These are phyloP conservation scores for Lasiosphaeria miniovina DNA, from an alignment of 495 filamentous ascomycete genomes.

Conservation along the genomic window DNA sequence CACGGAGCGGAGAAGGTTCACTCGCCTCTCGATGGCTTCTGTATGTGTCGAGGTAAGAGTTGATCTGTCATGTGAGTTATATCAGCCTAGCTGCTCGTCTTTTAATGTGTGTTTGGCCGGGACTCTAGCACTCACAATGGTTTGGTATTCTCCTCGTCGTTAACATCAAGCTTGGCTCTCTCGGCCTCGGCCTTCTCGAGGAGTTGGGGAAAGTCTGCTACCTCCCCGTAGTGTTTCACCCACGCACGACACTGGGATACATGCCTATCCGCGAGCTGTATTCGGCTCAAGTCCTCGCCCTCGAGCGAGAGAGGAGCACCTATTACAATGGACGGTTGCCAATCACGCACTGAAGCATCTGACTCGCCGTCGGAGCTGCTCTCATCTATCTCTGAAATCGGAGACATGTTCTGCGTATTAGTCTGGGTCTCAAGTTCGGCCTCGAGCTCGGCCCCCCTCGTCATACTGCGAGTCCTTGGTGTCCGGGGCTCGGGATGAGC, in stretches of 20 bases:
- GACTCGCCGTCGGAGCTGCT: background rate
- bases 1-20: slow-evolving; percentile 29
- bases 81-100: background rate
- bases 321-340: slow-evolving; percentile 25
- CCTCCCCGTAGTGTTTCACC: slow-evolving; percentile 24
- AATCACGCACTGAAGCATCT: slow-evolving; percentile 7
- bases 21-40: slow-evolving; percentile 30
- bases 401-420: background rate
- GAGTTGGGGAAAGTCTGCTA: slow-evolving; percentile 28
- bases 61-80: slow-evolving; percentile 15
- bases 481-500: slow-evolving; percentile 3
- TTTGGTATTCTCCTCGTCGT: slow-evolving; percentile 37
- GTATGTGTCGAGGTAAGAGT: slow-evolving; percentile 17
- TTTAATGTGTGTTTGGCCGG: background rate
- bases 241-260: slow-evolving; percentile 36
- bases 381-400: background rate
- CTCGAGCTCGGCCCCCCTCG: slow-evolving; percentile 4
- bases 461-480: slow-evolving; percentile 16
- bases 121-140: slow-evolving; percentile 28
- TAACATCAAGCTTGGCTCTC: slow-evolving; percentile 35
- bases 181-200: slow-evolving; percentile 32
- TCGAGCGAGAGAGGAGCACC: slow-evolving; percentile 24
- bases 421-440: background rate
- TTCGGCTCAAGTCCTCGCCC: slow-evolving; percentile 38
- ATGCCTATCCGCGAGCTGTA: slow-evolving; percentile 39